Evolutionary conservation across 1,284 basidiomycete species (phyloP), one percentile per base, ranked within the genome.

Genomic region (Fomitopsis schrenkii): DNA sequence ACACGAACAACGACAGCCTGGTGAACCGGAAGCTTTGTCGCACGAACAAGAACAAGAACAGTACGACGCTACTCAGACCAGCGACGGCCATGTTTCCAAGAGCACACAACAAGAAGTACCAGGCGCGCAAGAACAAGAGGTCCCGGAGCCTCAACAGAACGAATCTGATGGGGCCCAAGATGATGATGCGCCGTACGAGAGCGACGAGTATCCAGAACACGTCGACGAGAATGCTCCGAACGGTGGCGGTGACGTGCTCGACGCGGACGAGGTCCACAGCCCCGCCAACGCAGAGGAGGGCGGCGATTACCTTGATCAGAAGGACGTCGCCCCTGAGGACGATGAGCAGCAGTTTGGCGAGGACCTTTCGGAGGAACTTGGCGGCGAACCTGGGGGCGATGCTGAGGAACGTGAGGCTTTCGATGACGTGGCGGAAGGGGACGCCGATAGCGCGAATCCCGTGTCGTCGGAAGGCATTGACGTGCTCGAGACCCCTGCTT

Each of bases 181-280:
- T 30, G 56, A 59, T 19, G 53, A 59, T 35, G 40, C 26, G 30
- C 38, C 53, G 35, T 38, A 58, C 35, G 58, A 56, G 14, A 41
- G 52, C 15, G 64, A 62, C 9, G 33, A 59, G 12, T 45, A 42
- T 22, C 54, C 60, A 44, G 63, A 66, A 22, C 42, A 53, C 26
- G 54, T 40, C 28, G 55, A 52, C 30, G 33, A n/a, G n/a, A n/a
- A 36, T 0, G 64, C 61, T 26, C 59, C 64, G n/a, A n/a, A n/a
- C 36, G 55, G 26, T 12, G 19, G 52, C 35, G 55, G 33, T 8
- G 60, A 66, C 35, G 60, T 19, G 28, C 66, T 73, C n/a, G 74
- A 77, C 60, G 74, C 72, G 52, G 72, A 74, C 62, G 70, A 66
- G 54, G 62, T 72, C 46, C 74, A 78, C 53, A 69, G 57, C 3